phyloP scores from a whole-genome alignment of 164 flowering plant genomes.

The Chloranthus sessilifolius region DNA sequence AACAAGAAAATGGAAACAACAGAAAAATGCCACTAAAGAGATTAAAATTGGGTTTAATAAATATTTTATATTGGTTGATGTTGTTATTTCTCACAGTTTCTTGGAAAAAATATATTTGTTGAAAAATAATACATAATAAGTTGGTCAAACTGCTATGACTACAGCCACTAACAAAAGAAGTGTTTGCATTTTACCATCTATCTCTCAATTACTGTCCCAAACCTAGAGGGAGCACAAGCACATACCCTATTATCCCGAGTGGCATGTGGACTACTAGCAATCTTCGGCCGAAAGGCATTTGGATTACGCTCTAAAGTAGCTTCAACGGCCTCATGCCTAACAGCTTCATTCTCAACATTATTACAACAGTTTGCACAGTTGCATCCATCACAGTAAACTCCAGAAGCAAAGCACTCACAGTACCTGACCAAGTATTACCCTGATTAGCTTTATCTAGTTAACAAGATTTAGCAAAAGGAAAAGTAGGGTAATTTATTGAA shows the following conservation, averaged over 20 bases:
- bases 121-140: too few species aligned
- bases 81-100: too few species aligned
- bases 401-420: constrained; percentile 98
- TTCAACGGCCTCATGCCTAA: constrained; percentile 85
- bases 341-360: constrained; percentile 81
- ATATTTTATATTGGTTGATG: too few species aligned
- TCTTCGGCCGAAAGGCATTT: constrained; percentile 92
- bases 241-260: constrained; percentile 65
- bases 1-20: too few species aligned
- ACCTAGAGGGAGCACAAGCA: background rate
- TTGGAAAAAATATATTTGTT: too few species aligned
- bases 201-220: background rate
- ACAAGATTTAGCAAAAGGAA: background rate
- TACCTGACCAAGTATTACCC: constrained; percentile 63
- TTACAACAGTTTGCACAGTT: constrained; percentile 82
- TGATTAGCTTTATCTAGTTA: constrained; percentile 1
- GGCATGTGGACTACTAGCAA: constrained; percentile 89
- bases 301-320: constrained; percentile 92
- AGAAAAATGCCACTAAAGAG: too few species aligned
- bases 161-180: too few species aligned
- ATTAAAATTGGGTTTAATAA: too few species aligned
- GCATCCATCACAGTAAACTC: constrained; percentile 94
- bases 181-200: too few species aligned
- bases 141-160: too few species aligned
- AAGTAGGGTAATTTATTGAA: background rate